Evolutionary conservation across 495 filamentous ascomycete species (phyloP), one percentile per base, ranked within the genome.

Genomic region (Hypoxylon fuscum): DNA sequence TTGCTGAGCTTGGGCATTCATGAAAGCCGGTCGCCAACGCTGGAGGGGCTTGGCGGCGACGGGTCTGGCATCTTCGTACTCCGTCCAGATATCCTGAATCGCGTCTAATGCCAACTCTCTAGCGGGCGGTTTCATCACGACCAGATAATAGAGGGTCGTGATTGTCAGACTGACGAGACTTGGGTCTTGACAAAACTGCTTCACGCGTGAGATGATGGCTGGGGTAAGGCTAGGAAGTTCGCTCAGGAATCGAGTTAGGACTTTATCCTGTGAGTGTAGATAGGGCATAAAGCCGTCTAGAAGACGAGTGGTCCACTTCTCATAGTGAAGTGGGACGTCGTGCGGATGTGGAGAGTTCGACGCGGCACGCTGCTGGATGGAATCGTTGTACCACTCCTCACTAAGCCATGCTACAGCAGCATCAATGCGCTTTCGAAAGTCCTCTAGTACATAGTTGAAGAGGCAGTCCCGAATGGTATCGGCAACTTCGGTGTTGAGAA

Each of bases 381-480:
- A 85, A 72, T 97, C 96, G 69, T 92, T 95, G 76, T 96, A 98
- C 94, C 94, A 99, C 75, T 99, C 95, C 73, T 99, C 95, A 66
- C 89, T 93, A 21, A 98, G 79, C 95, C 95, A 99, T 14, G 87
- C 84, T 49, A 97, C 88, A 2, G 91, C 93, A 31, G 92, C 82
- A 53, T 92, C 92, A 52, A 98, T 90, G 18, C 94, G 86, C 34
- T 83, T 85, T 29, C 93, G 84, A 74, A 96, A 99, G 74, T 99
- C 95, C 55, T 93, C 90, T 18, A 97, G 80, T 35, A 98, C 83
- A 73, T 94, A 96, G 17, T 81, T 81, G 74, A 89, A 93, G 5
- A 98, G 78, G 12, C 83, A 82, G 63, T 96, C 89, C 15, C 95
- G 85, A 50, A 97, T 91, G 2, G 80, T 75, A 63, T 91, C 83